These are phyloP conservation scores for Schrenkiella parvula DNA, from an alignment of 345 rosid genomes.

Conservation along the genomic window DNA sequence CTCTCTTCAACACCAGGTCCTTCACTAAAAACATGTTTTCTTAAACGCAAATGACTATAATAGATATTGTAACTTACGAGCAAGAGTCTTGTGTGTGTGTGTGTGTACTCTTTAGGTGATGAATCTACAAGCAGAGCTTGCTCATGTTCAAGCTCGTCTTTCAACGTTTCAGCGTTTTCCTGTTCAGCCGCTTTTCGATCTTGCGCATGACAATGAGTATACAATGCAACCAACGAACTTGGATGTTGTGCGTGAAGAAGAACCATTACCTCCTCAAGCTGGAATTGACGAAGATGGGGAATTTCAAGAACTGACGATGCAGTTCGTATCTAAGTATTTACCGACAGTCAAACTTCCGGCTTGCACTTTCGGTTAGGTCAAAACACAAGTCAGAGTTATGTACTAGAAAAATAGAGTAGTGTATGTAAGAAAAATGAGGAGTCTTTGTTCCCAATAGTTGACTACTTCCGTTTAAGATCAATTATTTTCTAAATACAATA, in stretches of 20 bases:
- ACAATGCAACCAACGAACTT: conserved; percentile 4
- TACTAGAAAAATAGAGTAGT: background rate
- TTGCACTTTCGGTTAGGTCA: conserved; percentile 17
- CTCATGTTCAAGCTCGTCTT: conserved; percentile 58
- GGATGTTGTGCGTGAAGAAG: conserved; percentile 12
- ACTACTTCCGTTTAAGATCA: background rate
- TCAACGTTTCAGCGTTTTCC: conserved; percentile 45
- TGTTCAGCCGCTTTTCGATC: conserved; percentile 22
- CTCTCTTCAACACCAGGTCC: conserved; percentile 79
- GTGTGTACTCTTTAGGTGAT: conserved; percentile 43
- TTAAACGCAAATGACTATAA: background rate
- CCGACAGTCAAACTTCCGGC: conserved; percentile 17
- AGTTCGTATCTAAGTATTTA: conserved; percentile 13
- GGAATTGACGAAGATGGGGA: conserved; percentile 8
- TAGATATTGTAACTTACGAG: background rate
- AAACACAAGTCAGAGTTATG: background rate
- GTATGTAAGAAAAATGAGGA: background rate
- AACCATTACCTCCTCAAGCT: background rate
- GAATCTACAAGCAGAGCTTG: conserved; percentile 73
- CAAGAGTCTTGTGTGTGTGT: background rate
- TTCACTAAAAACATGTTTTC: background rate
- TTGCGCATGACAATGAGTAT: conserved; percentile 28
- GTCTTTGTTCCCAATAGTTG: background rate
- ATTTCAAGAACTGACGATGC: conserved; percentile 15
- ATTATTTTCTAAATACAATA: background rate